Evolutionary conservation across 768 basidiomycete genomes (phyloP).

Genomic region (Auriscalpium microsporum): DNA sequence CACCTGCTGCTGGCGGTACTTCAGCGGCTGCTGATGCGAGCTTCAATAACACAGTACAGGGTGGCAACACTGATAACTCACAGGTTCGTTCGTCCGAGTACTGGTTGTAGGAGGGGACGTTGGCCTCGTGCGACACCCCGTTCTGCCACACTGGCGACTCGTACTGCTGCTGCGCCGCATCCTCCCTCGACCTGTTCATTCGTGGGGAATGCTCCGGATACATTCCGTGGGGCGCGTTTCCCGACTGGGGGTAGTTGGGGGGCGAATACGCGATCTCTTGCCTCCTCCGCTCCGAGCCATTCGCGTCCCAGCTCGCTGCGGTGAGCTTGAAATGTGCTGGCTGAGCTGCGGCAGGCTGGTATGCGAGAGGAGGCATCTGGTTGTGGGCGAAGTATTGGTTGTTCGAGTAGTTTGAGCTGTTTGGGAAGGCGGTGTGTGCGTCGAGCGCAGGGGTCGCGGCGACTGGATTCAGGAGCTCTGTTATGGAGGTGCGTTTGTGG

Average conservation of each 20-base stretch:
- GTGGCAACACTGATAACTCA: constrained; percentile 21
- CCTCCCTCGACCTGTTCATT: constrained; percentile 14
- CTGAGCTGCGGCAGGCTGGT: constrained; percentile 2
- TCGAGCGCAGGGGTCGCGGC: constrained; percentile 24
- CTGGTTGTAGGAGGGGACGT: constrained; percentile 30
- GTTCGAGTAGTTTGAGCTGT: constrained; percentile 5
- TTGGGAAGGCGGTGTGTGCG: constrained; percentile 14
- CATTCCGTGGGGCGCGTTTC: constrained; percentile 10
- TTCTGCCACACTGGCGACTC: constrained; percentile 22
- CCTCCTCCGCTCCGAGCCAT: constrained; percentile 6
- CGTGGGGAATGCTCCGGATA: constrained; percentile 19
- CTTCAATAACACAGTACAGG: background rate
- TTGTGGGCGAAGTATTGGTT: constrained; percentile 14
- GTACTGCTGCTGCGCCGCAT: constrained; percentile 18
- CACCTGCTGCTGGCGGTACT: background rate
- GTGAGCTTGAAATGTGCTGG: constrained; percentile 42
- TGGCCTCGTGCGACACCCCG: constrained; percentile 26
- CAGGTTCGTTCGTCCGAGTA: constrained; percentile 54
- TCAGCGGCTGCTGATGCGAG: background rate
- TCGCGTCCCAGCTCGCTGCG: constrained; percentile 50
- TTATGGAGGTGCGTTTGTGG: constrained; percentile 43
- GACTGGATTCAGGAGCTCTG: constrained; percentile 42
- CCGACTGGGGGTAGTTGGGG: constrained; percentile 5
- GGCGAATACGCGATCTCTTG: background rate
- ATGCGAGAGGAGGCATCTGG: constrained; percentile 8